These are phyloP conservation scores for Lactifluus volemus DNA, from an alignment of 768 basidiomycete genomes.

Conservation along the genomic window DNA sequence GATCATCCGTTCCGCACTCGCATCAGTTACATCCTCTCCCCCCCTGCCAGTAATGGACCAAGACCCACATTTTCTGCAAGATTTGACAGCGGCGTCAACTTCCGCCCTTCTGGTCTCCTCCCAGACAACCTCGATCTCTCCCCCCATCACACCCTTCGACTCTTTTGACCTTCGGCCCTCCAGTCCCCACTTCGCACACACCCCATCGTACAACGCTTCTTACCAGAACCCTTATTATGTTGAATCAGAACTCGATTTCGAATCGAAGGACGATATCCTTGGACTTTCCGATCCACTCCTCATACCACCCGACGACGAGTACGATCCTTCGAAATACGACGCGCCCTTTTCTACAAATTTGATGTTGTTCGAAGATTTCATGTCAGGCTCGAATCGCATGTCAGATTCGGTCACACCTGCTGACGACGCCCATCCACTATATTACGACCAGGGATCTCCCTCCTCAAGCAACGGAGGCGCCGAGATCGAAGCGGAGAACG, in stretches of 20 bases:
- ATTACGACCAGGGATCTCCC: constrained; percentile 58
- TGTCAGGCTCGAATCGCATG: constrained; percentile 50
- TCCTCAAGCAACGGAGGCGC: constrained; percentile 42
- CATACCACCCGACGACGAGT: constrained; percentile 37
- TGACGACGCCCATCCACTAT: constrained; percentile 28
- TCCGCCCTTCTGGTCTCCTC: constrained; percentile 17
- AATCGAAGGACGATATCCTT: constrained; percentile 32
- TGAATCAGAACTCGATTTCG: constrained; percentile 51
- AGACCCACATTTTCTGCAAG: constrained; percentile 12
- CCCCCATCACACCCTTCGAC: constrained; percentile 28
- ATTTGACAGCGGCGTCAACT: constrained; percentile 12
- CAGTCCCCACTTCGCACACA: constrained; percentile 38
- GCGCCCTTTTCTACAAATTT: constrained; percentile 28
- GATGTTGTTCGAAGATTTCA: constrained; percentile 32
- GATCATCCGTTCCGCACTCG: neutral
- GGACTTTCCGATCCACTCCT: constrained; percentile 34
- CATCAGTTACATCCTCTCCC: constrained; percentile 2
- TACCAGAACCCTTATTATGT: constrained; percentile 64
- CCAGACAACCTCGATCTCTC: constrained; percentile 20
- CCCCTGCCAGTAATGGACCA: constrained; percentile 9
- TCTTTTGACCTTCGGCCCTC: constrained; percentile 30
- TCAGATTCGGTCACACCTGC: constrained; percentile 32
- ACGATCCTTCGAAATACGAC: constrained; percentile 73
- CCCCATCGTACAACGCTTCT: constrained; percentile 54
- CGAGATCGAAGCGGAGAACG: constrained; percentile 38